Conservation (phyloP, 352 stramenopile species). For the Phytophthora litchii region DNA sequence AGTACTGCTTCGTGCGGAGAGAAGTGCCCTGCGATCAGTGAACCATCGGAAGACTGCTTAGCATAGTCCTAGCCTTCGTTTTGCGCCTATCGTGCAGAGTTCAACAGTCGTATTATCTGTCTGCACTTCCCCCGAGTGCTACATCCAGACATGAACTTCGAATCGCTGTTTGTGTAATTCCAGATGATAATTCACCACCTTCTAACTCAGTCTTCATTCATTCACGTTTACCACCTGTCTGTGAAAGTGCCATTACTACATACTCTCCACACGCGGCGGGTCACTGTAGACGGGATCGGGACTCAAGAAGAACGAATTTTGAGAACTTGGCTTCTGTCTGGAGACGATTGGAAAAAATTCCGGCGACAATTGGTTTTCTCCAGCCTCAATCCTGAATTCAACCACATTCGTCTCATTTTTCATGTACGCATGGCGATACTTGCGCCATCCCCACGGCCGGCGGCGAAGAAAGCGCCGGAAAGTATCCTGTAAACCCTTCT, state of each 20-base stretch:
- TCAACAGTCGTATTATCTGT: too few relatives aligned
- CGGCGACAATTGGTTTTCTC: slow-evolving; percentile 40
- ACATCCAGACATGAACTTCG: too few relatives aligned
- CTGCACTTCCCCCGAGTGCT: too few relatives aligned
- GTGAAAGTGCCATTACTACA: slow-evolving; percentile 9
- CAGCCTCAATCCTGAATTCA: slow-evolving; percentile 71
- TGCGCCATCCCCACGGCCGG: slow-evolving; percentile 36
- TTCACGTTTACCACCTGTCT: neutral
- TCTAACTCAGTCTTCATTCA: neutral
- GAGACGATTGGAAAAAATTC: slow-evolving; percentile 23
- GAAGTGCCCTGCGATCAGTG: neutral
- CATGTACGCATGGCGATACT: slow-evolving; percentile 35
- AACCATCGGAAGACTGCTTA: slow-evolving; percentile 20
- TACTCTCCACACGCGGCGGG: slow-evolving; percentile 7
- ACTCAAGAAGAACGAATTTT: slow-evolving; percentile 18
- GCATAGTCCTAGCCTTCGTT: too few relatives aligned
- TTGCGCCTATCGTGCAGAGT: too few relatives aligned
- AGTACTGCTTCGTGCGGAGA: slow-evolving; percentile 31
- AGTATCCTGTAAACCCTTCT: slow-evolving; percentile 32
- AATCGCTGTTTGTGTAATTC: too few relatives aligned
- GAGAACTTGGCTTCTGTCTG: slow-evolving; percentile 3
- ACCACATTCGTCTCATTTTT: slow-evolving; percentile 46
- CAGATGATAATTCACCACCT: neutral
- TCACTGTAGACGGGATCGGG: slow-evolving; percentile 9
- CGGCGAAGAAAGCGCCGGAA: slow-evolving; percentile 36